phyloP scores from a whole-genome alignment of 495 filamentous ascomycete genomes.

The Podospora anserina region DNA sequence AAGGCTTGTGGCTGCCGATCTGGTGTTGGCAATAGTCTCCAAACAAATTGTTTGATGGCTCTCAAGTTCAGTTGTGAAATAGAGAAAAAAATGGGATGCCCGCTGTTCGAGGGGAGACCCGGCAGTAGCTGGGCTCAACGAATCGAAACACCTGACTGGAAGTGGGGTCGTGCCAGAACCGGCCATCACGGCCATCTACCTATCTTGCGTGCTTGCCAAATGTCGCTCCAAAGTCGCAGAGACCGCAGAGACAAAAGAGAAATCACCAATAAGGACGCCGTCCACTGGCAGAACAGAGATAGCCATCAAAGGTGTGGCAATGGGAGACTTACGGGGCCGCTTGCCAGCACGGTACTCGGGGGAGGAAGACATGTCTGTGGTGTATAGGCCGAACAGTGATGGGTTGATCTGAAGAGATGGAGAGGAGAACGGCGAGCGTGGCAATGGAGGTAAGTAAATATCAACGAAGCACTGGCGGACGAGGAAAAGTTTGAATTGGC shows the following conservation, averaged over 20 bases:
- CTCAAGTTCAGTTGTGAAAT: not conserved
- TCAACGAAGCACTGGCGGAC: not conserved
- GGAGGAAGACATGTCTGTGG: conserved; percentile 23
- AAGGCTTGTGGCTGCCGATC: not conserved
- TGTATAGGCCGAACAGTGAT: not conserved
- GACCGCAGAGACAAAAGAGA: not conserved
- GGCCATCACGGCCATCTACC: not conserved
- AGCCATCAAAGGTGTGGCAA: not conserved
- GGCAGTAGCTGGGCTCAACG: not conserved
- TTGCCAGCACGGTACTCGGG: conserved; percentile 34
- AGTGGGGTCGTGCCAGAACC: conserved; percentile 10
- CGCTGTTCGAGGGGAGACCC: conserved; percentile 3
- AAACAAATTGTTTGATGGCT: too few species aligned
- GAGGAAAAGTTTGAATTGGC: not conserved
- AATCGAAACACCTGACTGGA: conserved; percentile 6
- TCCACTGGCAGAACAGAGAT: not conserved
- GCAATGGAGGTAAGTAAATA: too few species aligned
- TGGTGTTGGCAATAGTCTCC: not conserved
- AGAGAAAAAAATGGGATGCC: not conserved
- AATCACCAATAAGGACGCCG: not conserved
- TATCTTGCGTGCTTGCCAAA: not conserved
- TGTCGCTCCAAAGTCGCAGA: not conserved
- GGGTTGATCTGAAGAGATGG: not conserved
- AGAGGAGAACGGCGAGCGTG: not conserved
- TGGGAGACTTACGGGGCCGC: conserved; percentile 31